These are phyloP conservation scores for Encephalitozoon hellem DNA, from an alignment of 371 early-diverging fungal genomes.

Conservation along the genomic window DNA sequence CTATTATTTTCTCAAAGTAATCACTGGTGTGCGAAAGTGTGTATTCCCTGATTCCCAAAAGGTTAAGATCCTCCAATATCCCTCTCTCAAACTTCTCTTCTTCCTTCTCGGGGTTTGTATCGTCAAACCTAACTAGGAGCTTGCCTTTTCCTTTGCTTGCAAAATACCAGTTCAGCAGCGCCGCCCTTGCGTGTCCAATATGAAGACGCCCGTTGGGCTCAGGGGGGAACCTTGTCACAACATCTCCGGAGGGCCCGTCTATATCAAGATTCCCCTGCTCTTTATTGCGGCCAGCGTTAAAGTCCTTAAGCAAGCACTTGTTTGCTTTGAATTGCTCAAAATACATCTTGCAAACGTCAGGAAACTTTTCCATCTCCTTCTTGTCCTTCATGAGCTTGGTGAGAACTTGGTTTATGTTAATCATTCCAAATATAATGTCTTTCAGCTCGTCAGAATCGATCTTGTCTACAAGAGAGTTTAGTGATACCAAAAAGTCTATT, in stretches of 20 bases:
- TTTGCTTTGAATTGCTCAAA: slow-evolving; percentile 18
- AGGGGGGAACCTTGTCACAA: slow-evolving; percentile 86
- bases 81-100: slow-evolving; percentile 63
- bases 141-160: slow-evolving; percentile 80
- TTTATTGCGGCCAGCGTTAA: slow-evolving; percentile 34
- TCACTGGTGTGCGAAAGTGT: slow-evolving; percentile 80
- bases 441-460: neutral
- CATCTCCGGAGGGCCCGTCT: slow-evolving; percentile 30
- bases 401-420: slow-evolving; percentile 16
- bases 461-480: neutral
- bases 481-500: neutral
- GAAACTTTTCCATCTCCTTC: neutral
- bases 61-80: slow-evolving; percentile 54
- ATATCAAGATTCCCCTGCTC: slow-evolving; percentile 48
- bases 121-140: slow-evolving; percentile 92
- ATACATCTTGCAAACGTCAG: slow-evolving; percentile 40
- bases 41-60: slow-evolving; percentile 71
- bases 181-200: slow-evolving; percentile 98
- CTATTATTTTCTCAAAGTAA: slow-evolving; percentile 77
- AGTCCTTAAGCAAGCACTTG: slow-evolving; percentile 44
- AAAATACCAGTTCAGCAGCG: slow-evolving; percentile 90
- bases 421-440: slow-evolving; percentile 48
- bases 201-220: slow-evolving; percentile 95
- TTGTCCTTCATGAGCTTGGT: slow-evolving; percentile 37
- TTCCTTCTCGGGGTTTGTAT: slow-evolving; percentile 97